A percentile compares a stretch with the other conserved stretches of the same genome.
Conservation (phyloP, 1,284 basidiomycete species). For the Cutaneotrichosporon cavernicola region DNA sequence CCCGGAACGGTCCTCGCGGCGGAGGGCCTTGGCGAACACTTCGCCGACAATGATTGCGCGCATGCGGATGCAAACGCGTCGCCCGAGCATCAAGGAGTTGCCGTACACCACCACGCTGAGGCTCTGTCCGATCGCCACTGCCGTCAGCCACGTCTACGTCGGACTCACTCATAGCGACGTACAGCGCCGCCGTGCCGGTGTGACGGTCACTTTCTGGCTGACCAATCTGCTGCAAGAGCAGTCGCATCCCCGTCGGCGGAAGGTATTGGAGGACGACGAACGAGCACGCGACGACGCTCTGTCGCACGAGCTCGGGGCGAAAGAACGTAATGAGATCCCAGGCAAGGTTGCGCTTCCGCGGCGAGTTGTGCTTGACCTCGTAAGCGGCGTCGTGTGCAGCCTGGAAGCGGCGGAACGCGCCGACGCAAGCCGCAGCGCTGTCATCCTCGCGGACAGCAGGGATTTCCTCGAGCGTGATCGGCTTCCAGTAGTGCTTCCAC, state of each 20-base stretch:
- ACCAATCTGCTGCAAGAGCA: constrained; percentile 56
- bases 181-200: constrained; percentile 57
- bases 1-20: constrained; percentile 55
- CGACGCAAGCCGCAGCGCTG: constrained; percentile 53
- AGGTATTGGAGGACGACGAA: constrained; percentile 55
- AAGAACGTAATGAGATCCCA: constrained; percentile 43
- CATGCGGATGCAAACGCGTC: constrained; percentile 54
- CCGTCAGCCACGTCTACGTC: neutral
- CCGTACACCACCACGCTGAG: constrained; percentile 51
- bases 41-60: constrained; percentile 58
- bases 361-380: constrained; percentile 29
- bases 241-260: constrained; percentile 56
- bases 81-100: constrained; percentile 56
- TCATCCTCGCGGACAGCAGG: constrained; percentile 58
- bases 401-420: constrained; percentile 50
- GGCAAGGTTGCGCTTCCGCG: constrained; percentile 48
- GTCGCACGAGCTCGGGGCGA: constrained; percentile 24
- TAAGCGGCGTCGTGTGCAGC: constrained; percentile 29
- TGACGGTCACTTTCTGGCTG: constrained; percentile 46
- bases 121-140: constrained; percentile 55
- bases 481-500: constrained; percentile 52
- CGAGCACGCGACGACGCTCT: constrained; percentile 53
- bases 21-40: constrained; percentile 59
- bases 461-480: constrained; percentile 54
- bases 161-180: constrained; percentile 48